These are phyloP conservation scores for Jatropha curcas DNA, from an alignment of 345 rosid species.

Conservation along the genomic window DNA sequence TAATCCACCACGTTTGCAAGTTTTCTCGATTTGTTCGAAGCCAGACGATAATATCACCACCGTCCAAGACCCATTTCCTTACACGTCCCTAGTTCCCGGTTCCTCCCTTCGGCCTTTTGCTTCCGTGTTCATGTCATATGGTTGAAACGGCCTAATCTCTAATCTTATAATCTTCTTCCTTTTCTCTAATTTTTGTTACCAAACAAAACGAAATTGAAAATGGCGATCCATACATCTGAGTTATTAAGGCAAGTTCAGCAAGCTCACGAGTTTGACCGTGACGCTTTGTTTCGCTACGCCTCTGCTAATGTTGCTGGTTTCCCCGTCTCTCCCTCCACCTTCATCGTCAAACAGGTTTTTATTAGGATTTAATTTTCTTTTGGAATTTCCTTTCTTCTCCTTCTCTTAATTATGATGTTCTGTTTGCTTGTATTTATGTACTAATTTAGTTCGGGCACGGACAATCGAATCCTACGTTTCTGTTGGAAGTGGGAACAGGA, in stretches of 20 bases:
- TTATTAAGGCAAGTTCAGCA: slow-evolving; percentile 49
- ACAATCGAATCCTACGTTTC: slow-evolving; percentile 88
- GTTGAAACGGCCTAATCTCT: too few relatives aligned
- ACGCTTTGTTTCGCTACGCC: slow-evolving; percentile 60
- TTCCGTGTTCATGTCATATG: too few relatives aligned
- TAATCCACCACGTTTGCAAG: too few relatives aligned
- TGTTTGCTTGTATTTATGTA: neutral
- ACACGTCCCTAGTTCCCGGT: too few relatives aligned
- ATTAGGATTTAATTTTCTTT: neutral
- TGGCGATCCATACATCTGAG: slow-evolving; percentile 66
- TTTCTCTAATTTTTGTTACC: too few relatives aligned
- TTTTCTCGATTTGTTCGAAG: too few relatives aligned
- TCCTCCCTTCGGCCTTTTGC: too few relatives aligned
- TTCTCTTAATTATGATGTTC: neutral
- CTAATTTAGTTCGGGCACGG: slow-evolving; percentile 76
- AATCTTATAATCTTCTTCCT: too few relatives aligned
- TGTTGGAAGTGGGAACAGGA: slow-evolving; percentile 60
- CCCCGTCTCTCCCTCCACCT: slow-evolving; percentile 58
- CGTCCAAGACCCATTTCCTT: too few relatives aligned
- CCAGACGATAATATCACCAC: too few relatives aligned
- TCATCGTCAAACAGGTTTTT: slow-evolving; percentile 64
- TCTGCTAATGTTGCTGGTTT: slow-evolving; percentile 62
- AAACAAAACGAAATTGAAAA: slow-evolving; percentile 12
- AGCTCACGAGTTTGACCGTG: slow-evolving; percentile 57
- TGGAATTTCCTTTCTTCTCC: neutral